Percentiles rank a stretch among this genome's conserved stretches.
phyloP scores from a whole-genome alignment of 768 basidiomycete genomes.

The Astraeus odoratus region DNA sequence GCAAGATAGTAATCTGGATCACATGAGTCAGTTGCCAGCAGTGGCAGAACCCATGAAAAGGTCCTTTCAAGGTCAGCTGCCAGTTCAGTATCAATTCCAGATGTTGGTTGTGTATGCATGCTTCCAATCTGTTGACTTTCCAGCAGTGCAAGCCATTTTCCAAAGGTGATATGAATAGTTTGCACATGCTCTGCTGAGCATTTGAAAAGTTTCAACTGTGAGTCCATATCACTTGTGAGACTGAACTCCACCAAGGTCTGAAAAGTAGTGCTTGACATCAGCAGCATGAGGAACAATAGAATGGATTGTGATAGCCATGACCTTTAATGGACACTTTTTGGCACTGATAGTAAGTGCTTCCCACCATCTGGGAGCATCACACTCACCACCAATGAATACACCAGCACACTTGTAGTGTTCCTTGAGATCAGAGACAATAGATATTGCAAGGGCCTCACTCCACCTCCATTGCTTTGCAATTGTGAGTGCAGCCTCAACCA shows the following conservation, averaged over 20 bases:
- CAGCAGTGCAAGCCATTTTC: neutral
- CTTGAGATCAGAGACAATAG: constrained; percentile 14
- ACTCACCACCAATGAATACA: constrained; percentile 17
- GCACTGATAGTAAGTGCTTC: constrained; percentile 9
- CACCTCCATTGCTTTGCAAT: constrained; percentile 23
- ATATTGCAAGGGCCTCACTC: constrained; percentile 4
- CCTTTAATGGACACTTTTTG: constrained; percentile 8
- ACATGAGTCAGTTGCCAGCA: neutral
- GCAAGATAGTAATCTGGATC: neutral
- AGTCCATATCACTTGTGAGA: constrained; percentile 10
- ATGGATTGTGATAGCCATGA: constrained; percentile 15
- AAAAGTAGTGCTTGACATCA: constrained; percentile 22
- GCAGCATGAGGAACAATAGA: constrained; percentile 24
- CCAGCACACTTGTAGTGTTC: constrained; percentile 15
- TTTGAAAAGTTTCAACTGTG: constrained; percentile 3
- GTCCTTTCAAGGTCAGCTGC: neutral
- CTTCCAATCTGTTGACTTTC: neutral
- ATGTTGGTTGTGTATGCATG: constrained; percentile 1
- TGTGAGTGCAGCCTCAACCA: constrained; percentile 12
- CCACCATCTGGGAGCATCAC: constrained; percentile 24
- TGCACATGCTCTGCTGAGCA: neutral
- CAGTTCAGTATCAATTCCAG: neutral
- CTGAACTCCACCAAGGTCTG: constrained; percentile 16
- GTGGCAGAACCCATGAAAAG: constrained; percentile 5
- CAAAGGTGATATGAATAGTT: neutral